phyloP scores from a whole-genome alignment of 176 grass and related monocot species.

The Oryza australiensis region DNA sequence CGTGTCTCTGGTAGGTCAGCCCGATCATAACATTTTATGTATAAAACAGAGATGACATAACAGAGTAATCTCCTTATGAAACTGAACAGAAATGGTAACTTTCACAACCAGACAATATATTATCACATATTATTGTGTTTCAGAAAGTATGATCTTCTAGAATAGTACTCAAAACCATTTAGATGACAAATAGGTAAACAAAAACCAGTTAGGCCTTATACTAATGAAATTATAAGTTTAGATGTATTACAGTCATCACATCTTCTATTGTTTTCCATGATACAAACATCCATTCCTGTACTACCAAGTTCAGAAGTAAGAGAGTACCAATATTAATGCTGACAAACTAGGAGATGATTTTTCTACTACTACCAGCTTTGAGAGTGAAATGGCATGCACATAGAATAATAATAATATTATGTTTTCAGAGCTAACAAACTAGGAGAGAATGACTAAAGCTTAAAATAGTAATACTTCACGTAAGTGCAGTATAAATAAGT shows the following conservation, averaged over 20 bases:
- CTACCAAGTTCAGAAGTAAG: not conserved
- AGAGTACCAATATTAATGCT: not conserved
- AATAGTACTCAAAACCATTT: not conserved
- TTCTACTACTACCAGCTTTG: not conserved
- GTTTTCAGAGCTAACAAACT: not conserved
- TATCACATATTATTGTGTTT: not conserved
- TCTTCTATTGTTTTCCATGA: not conserved
- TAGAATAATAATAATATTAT: not conserved
- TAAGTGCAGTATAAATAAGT: not conserved
- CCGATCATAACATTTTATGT: not conserved
- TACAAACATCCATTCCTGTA: not conserved
- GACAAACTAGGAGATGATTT: not conserved
- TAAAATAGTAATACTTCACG: not conserved
- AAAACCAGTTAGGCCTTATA: not conserved
- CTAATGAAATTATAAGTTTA: slow-evolving; percentile 11
- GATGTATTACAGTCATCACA: not conserved
- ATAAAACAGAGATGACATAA: not conserved
- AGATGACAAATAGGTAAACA: not conserved
- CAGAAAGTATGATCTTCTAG: not conserved
- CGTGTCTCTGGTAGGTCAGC: not conserved
- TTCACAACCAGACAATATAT: not conserved
- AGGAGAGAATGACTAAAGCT: not conserved
- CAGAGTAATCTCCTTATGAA: not conserved
- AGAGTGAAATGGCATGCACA: not conserved
- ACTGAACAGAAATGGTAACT: not conserved